These are phyloP conservation scores for Taphrina communis DNA, from an alignment of 1,139 yeast genomes.

Conservation along the genomic window DNA sequence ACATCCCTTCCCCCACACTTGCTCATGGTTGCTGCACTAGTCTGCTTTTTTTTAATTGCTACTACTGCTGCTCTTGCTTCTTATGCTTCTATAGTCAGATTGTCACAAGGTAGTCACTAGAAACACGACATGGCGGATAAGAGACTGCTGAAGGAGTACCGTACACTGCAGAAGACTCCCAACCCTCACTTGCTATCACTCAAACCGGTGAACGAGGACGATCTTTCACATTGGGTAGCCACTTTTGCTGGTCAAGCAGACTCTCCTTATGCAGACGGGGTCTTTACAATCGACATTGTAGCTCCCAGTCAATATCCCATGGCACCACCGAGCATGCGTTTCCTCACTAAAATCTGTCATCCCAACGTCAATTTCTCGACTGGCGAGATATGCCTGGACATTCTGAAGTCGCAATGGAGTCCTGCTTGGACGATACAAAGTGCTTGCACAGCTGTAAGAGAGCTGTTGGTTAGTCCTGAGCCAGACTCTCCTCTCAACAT, in stretches of 20 bases:
- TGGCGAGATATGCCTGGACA: constrained; percentile 87
- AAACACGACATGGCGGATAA: constrained; percentile 10
- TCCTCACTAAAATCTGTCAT: constrained; percentile 66
- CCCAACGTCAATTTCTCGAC: constrained; percentile 71
- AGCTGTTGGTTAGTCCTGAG: constrained; percentile 75
- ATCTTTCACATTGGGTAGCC: constrained; percentile 63
- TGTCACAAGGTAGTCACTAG: too few species aligned
- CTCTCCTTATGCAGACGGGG: constrained; percentile 61
- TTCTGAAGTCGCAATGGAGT: constrained; percentile 70
- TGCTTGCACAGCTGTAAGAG: constrained; percentile 71
- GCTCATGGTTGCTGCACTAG: too few species aligned
- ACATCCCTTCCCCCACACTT: too few species aligned
- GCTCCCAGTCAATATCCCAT: constrained; percentile 68
- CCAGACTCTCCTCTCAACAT: constrained; percentile 85
- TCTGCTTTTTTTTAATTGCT: too few species aligned
- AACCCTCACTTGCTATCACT: constrained; percentile 34
- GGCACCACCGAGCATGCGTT: constrained; percentile 68
- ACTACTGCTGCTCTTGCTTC: too few species aligned
- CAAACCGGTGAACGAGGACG: constrained; percentile 50
- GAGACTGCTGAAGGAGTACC: constrained; percentile 27
- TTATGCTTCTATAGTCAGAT: too few species aligned
- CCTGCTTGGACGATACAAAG: constrained; percentile 86
- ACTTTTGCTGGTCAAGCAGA: constrained; percentile 61
- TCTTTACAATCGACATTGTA: constrained; percentile 63
- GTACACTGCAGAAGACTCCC: constrained; percentile 27